Percentiles rank a stretch among this genome's conserved stretches.
Evolutionary conservation across 345 rosid genomes (phyloP).

Genomic region (Eucalyptus curtisii): DNA sequence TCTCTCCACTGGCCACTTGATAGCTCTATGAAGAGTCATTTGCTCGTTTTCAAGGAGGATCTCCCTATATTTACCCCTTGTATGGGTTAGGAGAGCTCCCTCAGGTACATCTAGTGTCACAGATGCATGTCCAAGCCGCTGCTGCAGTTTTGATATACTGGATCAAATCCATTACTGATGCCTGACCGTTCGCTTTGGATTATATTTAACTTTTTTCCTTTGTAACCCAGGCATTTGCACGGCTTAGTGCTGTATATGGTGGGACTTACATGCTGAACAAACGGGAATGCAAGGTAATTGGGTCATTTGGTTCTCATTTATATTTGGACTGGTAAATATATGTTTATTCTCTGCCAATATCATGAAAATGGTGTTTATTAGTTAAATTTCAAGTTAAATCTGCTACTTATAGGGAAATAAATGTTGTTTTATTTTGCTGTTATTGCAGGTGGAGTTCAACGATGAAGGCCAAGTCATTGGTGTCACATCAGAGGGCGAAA

Average conservation of each 20-base stretch:
- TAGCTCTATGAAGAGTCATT: slow-evolving; percentile 88
- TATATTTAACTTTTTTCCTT: not conserved
- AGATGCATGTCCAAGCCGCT: not conserved
- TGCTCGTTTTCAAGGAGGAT: slow-evolving; percentile 98
- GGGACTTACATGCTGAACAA: slow-evolving; percentile 97
- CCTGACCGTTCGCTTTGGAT: not conserved
- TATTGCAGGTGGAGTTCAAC: slow-evolving; percentile 70
- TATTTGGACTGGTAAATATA: not conserved
- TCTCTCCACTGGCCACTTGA: not conserved
- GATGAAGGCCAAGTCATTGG: slow-evolving; percentile 80
- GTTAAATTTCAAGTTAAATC: not conserved
- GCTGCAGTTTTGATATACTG: not conserved
- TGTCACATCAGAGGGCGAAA: slow-evolving; percentile 97
- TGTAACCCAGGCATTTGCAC: slow-evolving; percentile 73
- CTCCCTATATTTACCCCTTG: slow-evolving; percentile 91
- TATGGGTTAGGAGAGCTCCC: slow-evolving; percentile 98
- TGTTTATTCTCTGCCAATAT: not conserved
- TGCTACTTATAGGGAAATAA: not conserved
- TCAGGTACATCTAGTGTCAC: slow-evolving; percentile 35
- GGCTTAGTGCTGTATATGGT: slow-evolving; percentile 97
- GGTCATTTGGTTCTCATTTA: not conserved
- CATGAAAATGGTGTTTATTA: not conserved
- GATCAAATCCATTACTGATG: not conserved
- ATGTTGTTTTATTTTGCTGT: not conserved
- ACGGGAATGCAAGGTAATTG: slow-evolving; percentile 79